phyloP scores from a whole-genome alignment of 2,329 filamentous ascomycete species.

The Sclerotiophoma versabilis region DNA sequence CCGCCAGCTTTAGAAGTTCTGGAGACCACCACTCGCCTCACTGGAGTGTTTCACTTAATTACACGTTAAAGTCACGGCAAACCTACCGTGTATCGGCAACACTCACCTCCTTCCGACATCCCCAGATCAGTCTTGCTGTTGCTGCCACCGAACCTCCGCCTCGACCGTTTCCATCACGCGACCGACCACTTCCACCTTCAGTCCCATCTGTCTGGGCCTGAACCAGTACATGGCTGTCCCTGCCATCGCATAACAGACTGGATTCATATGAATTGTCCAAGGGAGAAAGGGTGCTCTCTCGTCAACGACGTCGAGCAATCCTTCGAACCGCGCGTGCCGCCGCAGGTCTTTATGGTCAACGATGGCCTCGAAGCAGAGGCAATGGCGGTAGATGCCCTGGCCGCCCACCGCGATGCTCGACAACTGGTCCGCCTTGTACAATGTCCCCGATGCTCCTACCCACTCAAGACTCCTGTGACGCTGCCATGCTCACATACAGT shows the following conservation, averaged over 20 bases:
- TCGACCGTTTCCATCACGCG: slow-evolving; percentile 12
- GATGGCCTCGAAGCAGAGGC: slow-evolving; percentile 45
- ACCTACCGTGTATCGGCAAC: not conserved
- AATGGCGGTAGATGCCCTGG: slow-evolving; percentile 49
- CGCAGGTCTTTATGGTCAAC: slow-evolving; percentile 53
- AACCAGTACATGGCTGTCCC: slow-evolving; percentile 32
- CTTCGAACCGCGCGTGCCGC: slow-evolving; percentile 34
- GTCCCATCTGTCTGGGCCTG: slow-evolving; percentile 9
- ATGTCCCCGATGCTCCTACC: slow-evolving; percentile 75
- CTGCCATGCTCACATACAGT: slow-evolving; percentile 83
- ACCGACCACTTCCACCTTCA: slow-evolving; percentile 10
- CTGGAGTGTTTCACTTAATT: slow-evolving; percentile 14
- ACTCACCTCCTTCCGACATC: not conserved
- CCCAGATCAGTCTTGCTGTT: not conserved
- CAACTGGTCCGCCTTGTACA: slow-evolving; percentile 76
- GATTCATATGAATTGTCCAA: slow-evolving; percentile 48
- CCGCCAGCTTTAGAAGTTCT: slow-evolving; percentile 7
- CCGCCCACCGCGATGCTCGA: slow-evolving; percentile 64
- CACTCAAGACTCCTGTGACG: slow-evolving; percentile 72
- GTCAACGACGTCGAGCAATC: slow-evolving; percentile 43
- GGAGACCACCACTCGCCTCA: slow-evolving; percentile 5
- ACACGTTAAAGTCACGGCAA: slow-evolving; percentile 1
- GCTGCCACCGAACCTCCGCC: not conserved
- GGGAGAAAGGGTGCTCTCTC: slow-evolving; percentile 42
- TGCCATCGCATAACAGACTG: slow-evolving; percentile 21